Evolutionary conservation across 768 basidiomycete genomes (phyloP), one percentile per base, ranked within the genome.

Genomic region (Lyophyllum decastes): DNA sequence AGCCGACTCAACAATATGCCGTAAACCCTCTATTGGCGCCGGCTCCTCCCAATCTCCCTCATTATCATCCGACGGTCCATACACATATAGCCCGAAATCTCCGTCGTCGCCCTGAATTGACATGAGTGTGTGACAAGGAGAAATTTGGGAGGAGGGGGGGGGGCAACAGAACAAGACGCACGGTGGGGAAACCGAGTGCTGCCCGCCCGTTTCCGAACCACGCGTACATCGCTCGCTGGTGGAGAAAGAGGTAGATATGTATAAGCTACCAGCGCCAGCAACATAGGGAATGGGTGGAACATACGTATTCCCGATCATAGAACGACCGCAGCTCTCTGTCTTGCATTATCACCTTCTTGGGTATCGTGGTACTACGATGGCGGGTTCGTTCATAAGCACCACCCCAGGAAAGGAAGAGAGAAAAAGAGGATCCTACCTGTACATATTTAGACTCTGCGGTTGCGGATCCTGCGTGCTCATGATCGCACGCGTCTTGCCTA

Each of bases 261-360:
- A 30, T 30, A 5, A 30, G 30, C 4, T 30, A 30, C 30, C 4
- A 25, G 3, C 44, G 4, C 51, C 11, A 41, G 16, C 17, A 62
- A 41, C 0, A 19, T 14, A 35, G 38, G 24, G 22, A 6, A 33
- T 27, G 6, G 16, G 9, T 11, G 34, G 22, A 24, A 52, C 72
- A 43, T 58, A 72, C 75, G 54, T 57, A 47, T 24, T 61, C 53
- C n/a, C 59, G 57, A 25, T 66, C 59, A 43, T 66, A 74, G 26
- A 81, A 54, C n/a, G 58, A 60, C 16, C 64, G 61, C 2, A 83
- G 71, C 24, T 75, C 67, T 2, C 73, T 68, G 56, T 85, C 79
- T 41, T 69, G 66, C 53, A 71, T 62, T 58, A 86, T 76, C 19
- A 65, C 54, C 24, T 71, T 64, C 52, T 72, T 71, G 1, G 81